Percentiles rank a stretch among this genome's conserved stretches.
Conservation (phyloP, 1,284 basidiomycete species). For the Apiotrichum gamsii region DNA sequence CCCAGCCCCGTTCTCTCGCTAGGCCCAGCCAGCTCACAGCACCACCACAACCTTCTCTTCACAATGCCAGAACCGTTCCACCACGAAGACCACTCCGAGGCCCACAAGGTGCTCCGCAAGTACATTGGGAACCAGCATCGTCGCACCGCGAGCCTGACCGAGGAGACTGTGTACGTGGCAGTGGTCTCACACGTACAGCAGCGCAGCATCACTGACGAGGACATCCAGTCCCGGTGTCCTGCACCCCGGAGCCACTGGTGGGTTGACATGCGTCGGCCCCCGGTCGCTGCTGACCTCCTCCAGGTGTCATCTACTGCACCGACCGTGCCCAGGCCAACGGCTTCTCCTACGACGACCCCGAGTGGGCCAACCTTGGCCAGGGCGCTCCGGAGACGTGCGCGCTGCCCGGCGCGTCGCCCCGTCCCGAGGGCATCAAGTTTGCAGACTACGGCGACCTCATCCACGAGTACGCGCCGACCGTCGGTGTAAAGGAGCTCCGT, state of each 20-base stretch:
- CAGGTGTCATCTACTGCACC: constrained; percentile 68
- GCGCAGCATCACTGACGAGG: constrained; percentile 1
- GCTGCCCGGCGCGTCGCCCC: constrained; percentile 65
- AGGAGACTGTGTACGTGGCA: constrained; percentile 15
- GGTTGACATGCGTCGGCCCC: constrained; percentile 21
- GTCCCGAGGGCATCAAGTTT: constrained; percentile 58
- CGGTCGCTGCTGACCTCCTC: not conserved
- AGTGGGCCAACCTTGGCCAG: constrained; percentile 67
- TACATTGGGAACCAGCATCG: constrained; percentile 27
- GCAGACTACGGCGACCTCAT: constrained; percentile 61
- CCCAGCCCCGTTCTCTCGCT: too few relatives aligned
- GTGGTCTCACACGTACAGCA: constrained; percentile 62
- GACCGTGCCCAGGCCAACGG: constrained; percentile 67
- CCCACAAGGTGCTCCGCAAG: constrained; percentile 55
- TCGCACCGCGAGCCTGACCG: constrained; percentile 7
- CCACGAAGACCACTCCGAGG: constrained; percentile 69
- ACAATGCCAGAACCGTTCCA: too few relatives aligned
- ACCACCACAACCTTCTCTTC: too few relatives aligned
- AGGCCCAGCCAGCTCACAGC: too few relatives aligned
- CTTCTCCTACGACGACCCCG: constrained; percentile 63
- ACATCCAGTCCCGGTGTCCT: constrained; percentile 45
- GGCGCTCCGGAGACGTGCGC: constrained; percentile 51
- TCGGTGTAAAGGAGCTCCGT: constrained; percentile 65
- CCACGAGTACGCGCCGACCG: constrained; percentile 87
- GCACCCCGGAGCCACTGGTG: constrained; percentile 48